Percentiles rank a stretch among this genome's conserved stretches.
Evolutionary conservation across 441 rosid species (phyloP).

Genomic region (Geranium incanum): DNA sequence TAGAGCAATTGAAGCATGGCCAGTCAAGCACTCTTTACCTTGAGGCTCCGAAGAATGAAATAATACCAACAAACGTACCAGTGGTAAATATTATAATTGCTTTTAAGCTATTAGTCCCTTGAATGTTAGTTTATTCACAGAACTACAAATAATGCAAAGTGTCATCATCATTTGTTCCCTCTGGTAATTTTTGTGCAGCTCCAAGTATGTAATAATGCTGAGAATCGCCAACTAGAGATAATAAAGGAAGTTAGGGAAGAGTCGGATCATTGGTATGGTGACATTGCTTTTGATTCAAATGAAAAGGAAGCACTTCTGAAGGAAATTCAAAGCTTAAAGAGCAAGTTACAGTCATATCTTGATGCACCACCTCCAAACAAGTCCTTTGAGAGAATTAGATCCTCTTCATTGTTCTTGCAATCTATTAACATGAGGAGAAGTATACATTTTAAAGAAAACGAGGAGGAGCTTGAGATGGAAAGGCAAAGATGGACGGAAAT

Average conservation of each 20-base stretch:
- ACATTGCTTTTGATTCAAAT: conserved; percentile 44
- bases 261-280: conserved; percentile 19
- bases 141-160: conserved; percentile 36
- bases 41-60: conserved; percentile 18
- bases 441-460: conserved; percentile 28
- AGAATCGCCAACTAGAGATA: conserved; percentile 25
- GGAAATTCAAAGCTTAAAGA: conserved; percentile 84
- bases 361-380: conserved; percentile 36
- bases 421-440: not conserved
- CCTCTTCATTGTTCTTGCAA: not conserved
- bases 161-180: conserved; percentile 43
- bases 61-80: conserved; percentile 23
- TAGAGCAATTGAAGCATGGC: conserved; percentile 45
- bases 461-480: conserved; percentile 56
- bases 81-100: conserved; percentile 18
- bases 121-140: not conserved
- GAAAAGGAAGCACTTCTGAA: conserved; percentile 88
- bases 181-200: conserved; percentile 25
- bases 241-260: conserved; percentile 44
- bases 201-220: conserved; percentile 20
- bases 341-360: conserved; percentile 63
- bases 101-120: conserved; percentile 3
- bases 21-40: conserved; percentile 12
- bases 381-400: not conserved
- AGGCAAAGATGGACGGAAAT: conserved; percentile 65